Evolutionary conservation across 202 grass and related monocot genomes (phyloP).

Genomic region (Bolboschoenoplectus hybrid): DNA sequence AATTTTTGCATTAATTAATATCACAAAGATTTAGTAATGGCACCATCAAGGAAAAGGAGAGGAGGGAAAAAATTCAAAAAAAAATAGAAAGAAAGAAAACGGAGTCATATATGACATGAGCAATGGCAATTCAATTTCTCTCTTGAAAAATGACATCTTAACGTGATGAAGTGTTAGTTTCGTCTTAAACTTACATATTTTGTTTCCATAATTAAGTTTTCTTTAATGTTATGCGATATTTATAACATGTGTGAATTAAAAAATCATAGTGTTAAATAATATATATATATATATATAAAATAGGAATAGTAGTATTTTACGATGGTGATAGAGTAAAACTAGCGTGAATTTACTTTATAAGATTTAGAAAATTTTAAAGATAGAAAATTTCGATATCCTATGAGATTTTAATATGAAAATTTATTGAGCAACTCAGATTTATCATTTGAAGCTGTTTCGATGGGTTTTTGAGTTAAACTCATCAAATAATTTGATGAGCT

Average conservation of each 20-base stretch:
- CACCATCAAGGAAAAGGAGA: slow-evolving; percentile 17
- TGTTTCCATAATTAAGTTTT: background rate
- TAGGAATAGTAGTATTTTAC: background rate
- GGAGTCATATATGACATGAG: background rate
- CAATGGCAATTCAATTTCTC: slow-evolving; percentile 8
- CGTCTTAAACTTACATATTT: background rate
- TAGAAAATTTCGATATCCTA: too few relatives aligned
- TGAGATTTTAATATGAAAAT: too few relatives aligned
- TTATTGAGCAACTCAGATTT: too few relatives aligned
- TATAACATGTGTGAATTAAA: background rate
- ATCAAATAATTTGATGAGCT: too few relatives aligned
- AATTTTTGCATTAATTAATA: slow-evolving; percentile 16
- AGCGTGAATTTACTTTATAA: too few relatives aligned
- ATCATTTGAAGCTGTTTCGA: too few relatives aligned
- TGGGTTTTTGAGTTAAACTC: too few relatives aligned
- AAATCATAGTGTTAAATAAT: background rate
- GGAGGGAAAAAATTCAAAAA: background rate
- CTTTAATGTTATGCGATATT: background rate
- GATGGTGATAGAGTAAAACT: too few relatives aligned
- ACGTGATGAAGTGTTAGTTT: slow-evolving; percentile 18
- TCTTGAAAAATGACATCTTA: slow-evolving; percentile 33
- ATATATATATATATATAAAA: background rate
- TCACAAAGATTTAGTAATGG: slow-evolving; percentile 31
- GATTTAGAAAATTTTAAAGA: too few relatives aligned
- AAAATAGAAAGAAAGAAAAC: background rate